Evolutionary conservation across 768 basidiomycete genomes (phyloP), one percentile per base, ranked within the genome.

Genomic region (Nidula microcarpa): DNA sequence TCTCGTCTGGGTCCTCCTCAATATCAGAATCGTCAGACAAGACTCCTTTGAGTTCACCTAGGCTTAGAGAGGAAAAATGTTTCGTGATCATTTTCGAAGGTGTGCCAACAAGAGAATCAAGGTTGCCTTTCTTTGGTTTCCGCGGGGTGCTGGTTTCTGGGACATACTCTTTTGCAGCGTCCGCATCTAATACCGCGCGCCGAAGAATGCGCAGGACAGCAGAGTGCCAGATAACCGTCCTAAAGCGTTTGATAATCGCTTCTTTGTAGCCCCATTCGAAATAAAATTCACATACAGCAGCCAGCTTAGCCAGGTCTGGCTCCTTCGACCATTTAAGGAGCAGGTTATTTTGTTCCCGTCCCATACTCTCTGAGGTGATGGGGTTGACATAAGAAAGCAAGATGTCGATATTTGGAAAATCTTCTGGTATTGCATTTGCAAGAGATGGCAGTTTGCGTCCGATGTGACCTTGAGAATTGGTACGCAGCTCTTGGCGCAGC

Each of bases 211-310:
- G 79, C 49, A 90, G 72, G 6, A 90, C 77, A 9, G 84, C 80
- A 0, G 85, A 82, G 13, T 83, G 84, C 89, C 93, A 97, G 14
- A 94, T 77, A 3, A 92, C 80, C 0, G 84, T 89, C 62, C 89
- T 77, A 63, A 95, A 94, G 9, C 91, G 85, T 57, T 91, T 91
- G 58, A 90, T 78, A 52, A 96, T 91, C 2, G 84, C 75, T 47
- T 91, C 87, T 60, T 78, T 85, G 48, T 91, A 85, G 0, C 94
- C 94, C 94, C 94, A 97, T 64, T 95, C 94, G 56, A 96, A 96
- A 65, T 86, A 89, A 46, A 85, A 76, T 67, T 97, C 94, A 71
- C 93, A 95, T 3, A 86, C 75, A 8, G 73, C 80, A 0, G 94
- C 93, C 13, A 95, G 79, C 51, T 80, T 82, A 13, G 78, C 79